Base-by-base conservation (phyloP, 257 asterid genomes). In the Plectranthus barbatus region DNA sequence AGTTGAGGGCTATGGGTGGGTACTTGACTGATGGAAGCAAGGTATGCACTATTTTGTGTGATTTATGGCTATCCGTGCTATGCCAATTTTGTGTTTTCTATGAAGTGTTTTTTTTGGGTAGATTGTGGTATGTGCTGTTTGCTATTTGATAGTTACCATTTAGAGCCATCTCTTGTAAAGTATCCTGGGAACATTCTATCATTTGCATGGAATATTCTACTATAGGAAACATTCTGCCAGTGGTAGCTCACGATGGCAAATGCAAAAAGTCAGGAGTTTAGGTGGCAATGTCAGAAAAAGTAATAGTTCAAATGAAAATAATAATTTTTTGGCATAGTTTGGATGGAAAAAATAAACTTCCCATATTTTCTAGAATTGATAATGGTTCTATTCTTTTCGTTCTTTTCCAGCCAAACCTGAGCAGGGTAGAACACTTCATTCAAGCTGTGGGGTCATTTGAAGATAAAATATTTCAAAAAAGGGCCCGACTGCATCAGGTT, bases 371-470 rank as follows among this genome's bases (percentile, higher is more conserved):
- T 33, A 55, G 26, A 45, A 55, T 15, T 55, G 33, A 15, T 55
- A 26, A 55, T 55, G 2, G 33, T 45, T 4, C 54, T 55, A 29
- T 47, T 36, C 59, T n/a, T 62, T 71, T 15, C 54, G 26, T 72
- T 57, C 17, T 42, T 73, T 67, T 61, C 56, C 85, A 93, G 99
- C 95, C 97, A 33, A 85, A 84, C 72, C 81, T 93, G 68, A 67
- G 75, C 80, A 71, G 79, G 68, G 97, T 93, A 66, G 96, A 93
- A 67, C 96, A 79, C 72, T 93, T 85, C 55, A 93, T 91, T 74
- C 96, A 91, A 79, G 95, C 98, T 37, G 96, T 91, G 68, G 98
- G 98, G 51, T 79, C 92, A 19, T 91, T 64, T 63, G 98, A 91
- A 77, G 98, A 91, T 70, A 86, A 80, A 72, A 91, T 91, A 68